phyloP scores from a whole-genome alignment of 73 alveolate genomes.

The Symbiodinium natans region DNA sequence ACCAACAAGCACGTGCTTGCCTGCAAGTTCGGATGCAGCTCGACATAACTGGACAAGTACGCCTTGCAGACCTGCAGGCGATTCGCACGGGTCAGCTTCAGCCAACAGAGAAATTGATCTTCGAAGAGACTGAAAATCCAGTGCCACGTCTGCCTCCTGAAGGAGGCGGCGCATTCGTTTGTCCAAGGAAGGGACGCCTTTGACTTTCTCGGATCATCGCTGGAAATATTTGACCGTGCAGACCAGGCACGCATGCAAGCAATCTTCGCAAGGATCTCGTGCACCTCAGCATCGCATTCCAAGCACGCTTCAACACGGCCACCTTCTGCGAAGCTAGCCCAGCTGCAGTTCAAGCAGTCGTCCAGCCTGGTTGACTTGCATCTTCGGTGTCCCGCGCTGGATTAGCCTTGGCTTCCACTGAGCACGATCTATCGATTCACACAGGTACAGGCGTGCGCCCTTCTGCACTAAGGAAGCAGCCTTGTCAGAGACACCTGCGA shows the following conservation, averaged over 20 bases:
- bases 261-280: constrained; percentile 53
- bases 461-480: too few relatives aligned
- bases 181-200: constrained; percentile 36
- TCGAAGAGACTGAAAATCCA: too few relatives aligned
- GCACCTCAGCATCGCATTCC: constrained; percentile 20
- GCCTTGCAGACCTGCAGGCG: constrained; percentile 42
- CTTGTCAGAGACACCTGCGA: constrained; percentile 8
- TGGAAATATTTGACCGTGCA: too few relatives aligned
- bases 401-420: constrained; percentile 30
- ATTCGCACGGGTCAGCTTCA: not conserved
- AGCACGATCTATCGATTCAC: not conserved
- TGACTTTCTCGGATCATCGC: too few relatives aligned
- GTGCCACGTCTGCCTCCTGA: constrained; percentile 54
- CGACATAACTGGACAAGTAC: constrained; percentile 51
- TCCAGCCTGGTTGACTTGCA: constrained; percentile 61
- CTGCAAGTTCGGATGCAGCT: constrained; percentile 85
- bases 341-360: too few relatives aligned
- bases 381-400: constrained; percentile 86
- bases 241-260: constrained; percentile 85
- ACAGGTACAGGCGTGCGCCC: too few relatives aligned
- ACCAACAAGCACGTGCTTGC: too few relatives aligned
- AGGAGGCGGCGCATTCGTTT: constrained; percentile 67
- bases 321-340: too few relatives aligned
- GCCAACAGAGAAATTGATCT: too few relatives aligned
- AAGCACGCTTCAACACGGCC: too few relatives aligned